Conservation (phyloP, 2,329 filamentous ascomycete genomes). For the Diaporthe sp. region DNA sequence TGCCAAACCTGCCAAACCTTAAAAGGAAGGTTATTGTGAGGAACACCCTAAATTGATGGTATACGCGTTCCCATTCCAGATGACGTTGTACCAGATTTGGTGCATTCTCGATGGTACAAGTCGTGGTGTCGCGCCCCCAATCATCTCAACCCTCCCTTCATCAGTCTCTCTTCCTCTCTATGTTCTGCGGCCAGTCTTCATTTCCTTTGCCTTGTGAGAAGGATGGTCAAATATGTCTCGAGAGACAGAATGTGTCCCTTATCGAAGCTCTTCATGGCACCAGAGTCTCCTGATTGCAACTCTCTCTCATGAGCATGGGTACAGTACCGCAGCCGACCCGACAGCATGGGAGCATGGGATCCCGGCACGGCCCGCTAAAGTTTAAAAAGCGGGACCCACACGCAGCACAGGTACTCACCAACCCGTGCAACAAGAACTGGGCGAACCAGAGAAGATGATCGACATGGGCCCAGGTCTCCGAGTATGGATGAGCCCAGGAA, state of each 20-base stretch:
- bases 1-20: slow-evolving; percentile 33
- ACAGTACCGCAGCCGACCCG: slow-evolving; percentile 4
- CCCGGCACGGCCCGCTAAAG: slow-evolving; percentile 16
- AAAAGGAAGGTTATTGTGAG: slow-evolving; percentile 35
- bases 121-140: slow-evolving; percentile 10
- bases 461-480: neutral
- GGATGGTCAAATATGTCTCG: rapidly evolving
- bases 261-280: neutral
- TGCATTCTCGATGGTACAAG: neutral
- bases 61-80: slow-evolving; percentile 21
- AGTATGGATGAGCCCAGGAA: neutral
- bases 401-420: neutral
- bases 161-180: neutral
- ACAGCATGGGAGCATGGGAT: slow-evolving; percentile 19
- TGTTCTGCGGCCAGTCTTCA: too few species aligned
- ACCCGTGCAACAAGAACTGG: neutral
- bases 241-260: neutral
- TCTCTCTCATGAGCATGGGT: neutral
- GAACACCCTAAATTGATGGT: neutral
- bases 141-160: neutral
- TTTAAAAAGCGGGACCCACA: neutral
- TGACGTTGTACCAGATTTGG: slow-evolving; percentile 27
- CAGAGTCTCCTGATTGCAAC: neutral
- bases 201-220: neutral
- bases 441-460: neutral